Base-by-base conservation (phyloP, 2,329 filamentous ascomycete species). In the Penicillium sp. region DNA sequence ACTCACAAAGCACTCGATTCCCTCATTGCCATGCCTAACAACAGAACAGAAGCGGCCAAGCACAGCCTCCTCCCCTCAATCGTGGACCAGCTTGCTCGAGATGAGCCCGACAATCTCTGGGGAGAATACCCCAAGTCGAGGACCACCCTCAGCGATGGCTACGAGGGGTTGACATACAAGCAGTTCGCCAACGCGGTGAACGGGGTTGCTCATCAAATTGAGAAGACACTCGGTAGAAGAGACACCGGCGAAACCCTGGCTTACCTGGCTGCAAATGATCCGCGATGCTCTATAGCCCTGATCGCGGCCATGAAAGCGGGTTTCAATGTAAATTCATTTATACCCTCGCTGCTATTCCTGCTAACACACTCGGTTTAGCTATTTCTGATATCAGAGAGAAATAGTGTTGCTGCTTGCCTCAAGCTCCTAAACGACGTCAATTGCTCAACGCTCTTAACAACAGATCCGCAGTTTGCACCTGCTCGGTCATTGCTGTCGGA, bases 251-350 rank as follows among this genome's bases (percentile, higher is more conserved):
- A 53, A 21, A 40, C 51, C 4, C 33, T 53, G 18, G 51, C 51
- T 23, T 53, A 28, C 9, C 43, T 53, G 6, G 51, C 51, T 33
- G 40, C 51, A 1, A 53, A 46, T 33, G 51, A 53, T 18, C 40
- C 51, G 11, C 51, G 51, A 8, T 53, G 51, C 23, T 16, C 51
- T 20, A 53, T 46, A 23, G 30, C 24, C 12, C 30, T 53, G 16
- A 26, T 53, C 18, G 51, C 51, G 23, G 51, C 51, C 33, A 53
- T 53, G 51, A 53, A 47, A 53, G 51, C 21, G 16, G 51, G 51
- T 16, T 53, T 28, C n/a, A 23, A 45, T 45, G 51, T 26, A 33
- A 46, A 16, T 45, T 5, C n/a, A 42, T 21, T 5, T 42, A 7
- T 30, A 11, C 28, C 12, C 28, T 5, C n/a, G 6, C 16, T 47